Conservation (phyloP, 257 asterid genomes). For the Linderniella brevidens region DNA sequence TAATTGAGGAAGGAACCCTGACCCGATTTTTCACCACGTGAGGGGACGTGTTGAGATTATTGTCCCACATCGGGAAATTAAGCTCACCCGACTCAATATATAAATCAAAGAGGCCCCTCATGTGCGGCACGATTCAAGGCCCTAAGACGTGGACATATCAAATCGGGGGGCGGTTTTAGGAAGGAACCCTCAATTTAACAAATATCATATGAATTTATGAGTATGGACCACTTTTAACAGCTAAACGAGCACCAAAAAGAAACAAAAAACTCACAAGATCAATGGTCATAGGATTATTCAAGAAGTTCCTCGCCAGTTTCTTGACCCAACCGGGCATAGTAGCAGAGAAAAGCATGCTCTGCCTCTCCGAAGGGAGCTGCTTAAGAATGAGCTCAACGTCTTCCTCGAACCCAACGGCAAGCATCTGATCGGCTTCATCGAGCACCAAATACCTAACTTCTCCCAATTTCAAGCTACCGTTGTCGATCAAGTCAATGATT, state of each 20-base stretch:
- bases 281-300: conserved; percentile 74
- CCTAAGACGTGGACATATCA: too few species aligned
- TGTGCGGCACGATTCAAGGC: too few species aligned
- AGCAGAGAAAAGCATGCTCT: conserved; percentile 98
- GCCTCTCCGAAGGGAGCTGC: conserved; percentile 64
- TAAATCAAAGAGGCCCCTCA: too few species aligned
- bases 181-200: too few species aligned
- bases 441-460: conserved; percentile 87
- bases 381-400: conserved; percentile 71
- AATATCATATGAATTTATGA: too few species aligned
- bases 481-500: conserved; percentile 70
- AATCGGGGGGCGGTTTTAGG: too few species aligned
- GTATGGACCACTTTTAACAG: neutral
- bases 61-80: too few species aligned
- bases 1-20: too few species aligned
- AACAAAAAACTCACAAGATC: conserved; percentile 46
- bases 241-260: conserved; percentile 4
- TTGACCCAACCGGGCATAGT: conserved; percentile 98
- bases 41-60: too few species aligned
- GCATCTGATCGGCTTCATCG: conserved; percentile 99
- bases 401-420: conserved; percentile 98
- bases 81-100: too few species aligned
- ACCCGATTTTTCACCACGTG: too few species aligned
- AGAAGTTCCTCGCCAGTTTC: conserved; percentile 59
- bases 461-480: conserved; percentile 49